Percentiles rank a stretch among this genome's conserved stretches.
Conservation (phyloP, 495 filamentous ascomycete species). For the Aspergillus hancockii region DNA sequence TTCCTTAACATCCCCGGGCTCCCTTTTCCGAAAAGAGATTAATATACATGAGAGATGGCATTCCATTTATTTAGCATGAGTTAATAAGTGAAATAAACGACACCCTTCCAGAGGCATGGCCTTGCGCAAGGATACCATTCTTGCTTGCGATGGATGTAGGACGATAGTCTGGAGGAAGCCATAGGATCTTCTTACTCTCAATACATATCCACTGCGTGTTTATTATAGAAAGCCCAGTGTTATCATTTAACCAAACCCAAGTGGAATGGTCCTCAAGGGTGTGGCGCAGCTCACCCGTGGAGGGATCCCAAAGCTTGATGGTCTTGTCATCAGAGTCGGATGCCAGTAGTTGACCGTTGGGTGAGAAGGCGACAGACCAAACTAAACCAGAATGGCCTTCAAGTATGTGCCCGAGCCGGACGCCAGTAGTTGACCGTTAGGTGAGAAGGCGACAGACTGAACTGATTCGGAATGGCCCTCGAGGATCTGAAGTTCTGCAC, state of each 20-base stretch:
- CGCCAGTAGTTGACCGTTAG: neutral
- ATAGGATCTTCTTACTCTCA: neutral
- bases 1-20: neutral
- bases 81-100: neutral
- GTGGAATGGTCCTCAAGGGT: constrained; percentile 10
- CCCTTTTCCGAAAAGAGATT: neutral
- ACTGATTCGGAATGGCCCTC: constrained; percentile 15
- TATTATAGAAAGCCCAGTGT: neutral
- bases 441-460: constrained; percentile 1
- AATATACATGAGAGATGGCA: neutral
- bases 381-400: constrained; percentile 13
- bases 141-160: neutral
- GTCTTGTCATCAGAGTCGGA: constrained; percentile 20
- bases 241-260: neutral
- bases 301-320: constrained; percentile 37
- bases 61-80: neutral
- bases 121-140: neutral
- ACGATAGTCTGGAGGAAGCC: neutral
- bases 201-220: neutral
- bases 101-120: neutral
- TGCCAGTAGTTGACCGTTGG: neutral
- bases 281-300: constrained; percentile 12
- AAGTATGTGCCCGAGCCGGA: constrained; percentile 15
- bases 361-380: constrained; percentile 1
- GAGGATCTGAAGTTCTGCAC: constrained; percentile 19